Percentiles rank a stretch among this genome's conserved stretches.
Evolutionary conservation across 2,329 filamentous ascomycete species (phyloP).

Genomic region (Ophiostoma montium): DNA sequence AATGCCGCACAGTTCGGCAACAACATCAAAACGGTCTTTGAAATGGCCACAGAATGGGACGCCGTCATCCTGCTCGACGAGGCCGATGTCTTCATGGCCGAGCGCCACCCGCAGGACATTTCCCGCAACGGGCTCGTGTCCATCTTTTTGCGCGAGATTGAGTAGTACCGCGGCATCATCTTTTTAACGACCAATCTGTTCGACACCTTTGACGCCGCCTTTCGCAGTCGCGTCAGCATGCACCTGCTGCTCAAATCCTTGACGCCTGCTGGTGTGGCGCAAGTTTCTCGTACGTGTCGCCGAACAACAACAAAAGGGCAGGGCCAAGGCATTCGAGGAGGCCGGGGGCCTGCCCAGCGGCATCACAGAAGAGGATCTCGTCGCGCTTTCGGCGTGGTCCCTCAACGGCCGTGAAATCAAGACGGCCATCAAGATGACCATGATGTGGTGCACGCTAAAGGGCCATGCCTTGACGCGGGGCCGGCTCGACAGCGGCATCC

Average conservation of each 20-base stretch:
- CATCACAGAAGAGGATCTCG: constrained; percentile 23
- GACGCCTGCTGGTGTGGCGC: constrained; percentile 27
- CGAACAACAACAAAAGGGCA: too few relatives aligned
- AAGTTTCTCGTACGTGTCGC: constrained; percentile 29
- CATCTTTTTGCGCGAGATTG: constrained; percentile 32
- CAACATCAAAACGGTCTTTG: constrained; percentile 31
- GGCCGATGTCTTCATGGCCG: constrained; percentile 37
- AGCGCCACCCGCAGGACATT: constrained; percentile 30
- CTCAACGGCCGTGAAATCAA: constrained; percentile 34
- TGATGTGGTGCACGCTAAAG: constrained; percentile 31
- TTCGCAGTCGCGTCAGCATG: constrained; percentile 32
- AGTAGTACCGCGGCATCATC: constrained; percentile 31
- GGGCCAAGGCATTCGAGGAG: not conserved
- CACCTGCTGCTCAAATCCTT: constrained; percentile 31
- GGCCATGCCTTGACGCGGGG: constrained; percentile 26
- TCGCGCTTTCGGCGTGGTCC: constrained; percentile 25
- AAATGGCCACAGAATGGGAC: constrained; percentile 34
- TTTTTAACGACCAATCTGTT: constrained; percentile 31
- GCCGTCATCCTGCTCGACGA: constrained; percentile 37
- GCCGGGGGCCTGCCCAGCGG: not conserved
- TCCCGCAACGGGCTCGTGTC: constrained; percentile 33
- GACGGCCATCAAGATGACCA: constrained; percentile 31
- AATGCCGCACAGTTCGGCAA: constrained; percentile 27
- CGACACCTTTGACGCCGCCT: constrained; percentile 28
- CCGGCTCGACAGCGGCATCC: constrained; percentile 30